phyloP scores from a whole-genome alignment of 1,284 basidiomycete species.

The Veloboletus limbatus region DNA sequence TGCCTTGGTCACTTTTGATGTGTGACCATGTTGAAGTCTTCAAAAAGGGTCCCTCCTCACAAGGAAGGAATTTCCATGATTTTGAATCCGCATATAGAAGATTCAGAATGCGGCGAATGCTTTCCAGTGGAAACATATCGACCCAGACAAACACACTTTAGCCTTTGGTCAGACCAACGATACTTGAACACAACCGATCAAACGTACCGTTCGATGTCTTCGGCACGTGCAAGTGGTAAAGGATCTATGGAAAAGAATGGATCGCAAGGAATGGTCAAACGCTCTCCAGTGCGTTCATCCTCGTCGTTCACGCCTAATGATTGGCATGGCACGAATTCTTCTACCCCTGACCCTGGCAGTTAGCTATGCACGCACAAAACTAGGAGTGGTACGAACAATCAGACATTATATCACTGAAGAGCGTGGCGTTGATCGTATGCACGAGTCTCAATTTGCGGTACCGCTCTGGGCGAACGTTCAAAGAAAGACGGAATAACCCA shows the following conservation, averaged over 20 bases:
- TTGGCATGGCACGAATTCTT: conserved; percentile 36
- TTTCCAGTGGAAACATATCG: conserved; percentile 52
- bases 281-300: conserved; percentile 41
- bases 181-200: background rate
- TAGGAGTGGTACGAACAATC: conserved; percentile 35
- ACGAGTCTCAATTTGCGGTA: conserved; percentile 50
- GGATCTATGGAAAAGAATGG: conserved; percentile 36
- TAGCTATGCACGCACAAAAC: conserved; percentile 2
- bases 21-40: conserved; percentile 51
- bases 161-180: conserved; percentile 12
- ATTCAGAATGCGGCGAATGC: conserved; percentile 52
- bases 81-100: conserved; percentile 42
- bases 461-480: conserved; percentile 45
- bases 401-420: conserved; percentile 33
- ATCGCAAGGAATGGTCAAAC: conserved; percentile 45
- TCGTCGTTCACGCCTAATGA: conserved; percentile 37
- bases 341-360: conserved; percentile 34
- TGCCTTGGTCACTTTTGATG: conserved; percentile 9
- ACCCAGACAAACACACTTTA: conserved; percentile 44
- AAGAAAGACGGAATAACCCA: conserved; percentile 43
- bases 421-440: conserved; percentile 32
- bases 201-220: conserved; percentile 41
- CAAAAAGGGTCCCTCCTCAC: conserved; percentile 42
- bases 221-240: conserved; percentile 28
- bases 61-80: conserved; percentile 42